These are phyloP conservation scores for Ceratobasidium sp. DNA, from an alignment of 1,284 basidiomycete species.

Conservation along the genomic window DNA sequence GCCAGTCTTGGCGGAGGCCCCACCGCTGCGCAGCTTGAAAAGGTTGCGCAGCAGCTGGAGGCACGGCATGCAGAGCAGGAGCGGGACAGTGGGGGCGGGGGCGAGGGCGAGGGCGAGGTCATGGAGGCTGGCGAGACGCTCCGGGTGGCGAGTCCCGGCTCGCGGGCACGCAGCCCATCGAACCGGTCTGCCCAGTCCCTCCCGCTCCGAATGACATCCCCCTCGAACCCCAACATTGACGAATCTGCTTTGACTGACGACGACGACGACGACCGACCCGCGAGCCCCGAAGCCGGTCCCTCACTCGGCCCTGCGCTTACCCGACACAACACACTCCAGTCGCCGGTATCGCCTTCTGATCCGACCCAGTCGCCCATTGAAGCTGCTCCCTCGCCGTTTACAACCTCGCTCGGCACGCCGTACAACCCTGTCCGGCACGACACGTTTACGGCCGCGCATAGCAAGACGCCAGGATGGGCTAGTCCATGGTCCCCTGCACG, in stretches of 20 bases:
- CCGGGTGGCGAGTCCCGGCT: not conserved
- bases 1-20: slow-evolving; percentile 29
- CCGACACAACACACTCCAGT: slow-evolving; percentile 1
- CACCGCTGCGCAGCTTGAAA: slow-evolving; percentile 38
- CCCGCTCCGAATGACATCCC: slow-evolving; percentile 20
- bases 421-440: slow-evolving; percentile 56
- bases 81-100: not conserved
- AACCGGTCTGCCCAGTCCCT: slow-evolving; percentile 8
- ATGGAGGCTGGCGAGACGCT: not conserved
- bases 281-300: not conserved
- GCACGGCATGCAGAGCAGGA: slow-evolving; percentile 1
- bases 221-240: slow-evolving; percentile 1
- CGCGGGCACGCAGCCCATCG: slow-evolving; percentile 7
- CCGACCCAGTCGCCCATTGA: not conserved
- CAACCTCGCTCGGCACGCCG: not conserved
- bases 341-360: not conserved
- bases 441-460: slow-evolving; percentile 66
- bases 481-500: slow-evolving; percentile 69
- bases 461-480: slow-evolving; percentile 71
- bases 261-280: not conserved
- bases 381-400: not conserved
- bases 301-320: slow-evolving; percentile 5
- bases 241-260: not conserved
- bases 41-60: slow-evolving; percentile 24
- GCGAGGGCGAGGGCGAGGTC: not conserved